Evolutionary conservation across 768 basidiomycete species (phyloP).

Genomic region (Mycena albidolilacea): DNA sequence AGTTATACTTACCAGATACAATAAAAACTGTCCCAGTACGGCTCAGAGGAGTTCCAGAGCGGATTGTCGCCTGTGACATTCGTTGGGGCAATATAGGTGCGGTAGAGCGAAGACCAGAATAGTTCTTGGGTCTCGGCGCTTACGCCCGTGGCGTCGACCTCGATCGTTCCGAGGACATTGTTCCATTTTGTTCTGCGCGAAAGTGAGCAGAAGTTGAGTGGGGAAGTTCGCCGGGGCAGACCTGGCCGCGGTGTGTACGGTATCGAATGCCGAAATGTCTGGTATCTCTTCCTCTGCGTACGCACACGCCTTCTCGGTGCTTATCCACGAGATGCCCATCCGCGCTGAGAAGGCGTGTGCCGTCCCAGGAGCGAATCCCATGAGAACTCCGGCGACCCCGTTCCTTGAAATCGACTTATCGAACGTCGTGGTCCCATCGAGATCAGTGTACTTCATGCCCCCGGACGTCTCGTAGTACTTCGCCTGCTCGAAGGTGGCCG

Average conservation of each 20-base stretch:
- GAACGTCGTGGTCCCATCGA: constrained; percentile 14
- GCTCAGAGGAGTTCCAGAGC: constrained; percentile 43
- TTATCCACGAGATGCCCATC: constrained; percentile 60
- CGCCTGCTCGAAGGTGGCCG: constrained; percentile 14
- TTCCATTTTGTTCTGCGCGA: constrained; percentile 33
- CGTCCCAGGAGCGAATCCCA: constrained; percentile 39
- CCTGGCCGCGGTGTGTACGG: constrained; percentile 24
- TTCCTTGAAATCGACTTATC: background rate
- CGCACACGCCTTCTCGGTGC: constrained; percentile 57
- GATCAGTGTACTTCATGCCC: constrained; percentile 5
- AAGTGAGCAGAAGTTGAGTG: background rate
- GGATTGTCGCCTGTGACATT: constrained; percentile 48
- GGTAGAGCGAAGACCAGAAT: constrained; percentile 41
- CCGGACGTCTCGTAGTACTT: constrained; percentile 20
- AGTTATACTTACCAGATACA: constrained; percentile 42
- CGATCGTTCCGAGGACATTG: constrained; percentile 30
- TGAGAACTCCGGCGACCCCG: constrained; percentile 27
- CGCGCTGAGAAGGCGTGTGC: constrained; percentile 52
- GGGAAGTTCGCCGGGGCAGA: background rate
- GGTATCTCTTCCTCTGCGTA: constrained; percentile 58
- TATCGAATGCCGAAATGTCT: constrained; percentile 26
- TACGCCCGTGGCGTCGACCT: constrained; percentile 35
- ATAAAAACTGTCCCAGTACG: constrained; percentile 45
- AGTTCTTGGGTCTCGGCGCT: constrained; percentile 24
- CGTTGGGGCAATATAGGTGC: constrained; percentile 42